Evolutionary conservation across 208 protist genomes (phyloP), one percentile per base, ranked within the genome.

Genomic region (Borovskyia barvae): DNA sequence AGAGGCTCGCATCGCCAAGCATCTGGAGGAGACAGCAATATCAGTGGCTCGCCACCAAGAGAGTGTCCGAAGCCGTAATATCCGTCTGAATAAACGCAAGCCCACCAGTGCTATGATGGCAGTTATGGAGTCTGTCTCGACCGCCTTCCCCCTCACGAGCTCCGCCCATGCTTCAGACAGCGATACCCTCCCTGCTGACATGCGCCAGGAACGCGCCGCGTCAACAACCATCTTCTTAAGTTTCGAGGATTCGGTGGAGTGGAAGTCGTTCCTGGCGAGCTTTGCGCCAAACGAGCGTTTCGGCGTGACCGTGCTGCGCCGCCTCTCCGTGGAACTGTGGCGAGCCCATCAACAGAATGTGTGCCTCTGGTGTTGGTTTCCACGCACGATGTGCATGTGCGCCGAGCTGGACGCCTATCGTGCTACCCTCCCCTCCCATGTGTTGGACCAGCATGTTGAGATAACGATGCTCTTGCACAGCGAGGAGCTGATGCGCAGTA

Each of bases 331-430:
- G 17, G 50, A 58, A 36, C 54, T 93, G 8, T 89, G 74, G 82
- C 55, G 55, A 0, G 77, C 86, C 5, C 65, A 79, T 53, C 47
- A 53, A 17, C 65, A 65, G 17, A 54, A 68, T 29, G 6, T 80
- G 29, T 93, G 86, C 47, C 56, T 93, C 37, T 90, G 72, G 73
- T 93, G 86, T 65, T 93, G 86, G 86, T 80, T 93, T 41, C 73
- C 86, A 24, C 29, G 35, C 0, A 42, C 39, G 26, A 72, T 86
- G 65, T 93, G 86, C 73, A 56, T 90, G 65, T 93, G 86, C 52
- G 56, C 58, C 54, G 45, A 54, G 49, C 57, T 93, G 5, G 78
- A 86, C 29, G 50, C 66, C 11, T 71, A 76, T 40, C 62, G 74
- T 28, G 59, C 54, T 9, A 33, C 53, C 3, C 37, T 93, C 45